Conservation (phyloP, 2,329 filamentous ascomycete species). For the Alternaria ethzedia region DNA sequence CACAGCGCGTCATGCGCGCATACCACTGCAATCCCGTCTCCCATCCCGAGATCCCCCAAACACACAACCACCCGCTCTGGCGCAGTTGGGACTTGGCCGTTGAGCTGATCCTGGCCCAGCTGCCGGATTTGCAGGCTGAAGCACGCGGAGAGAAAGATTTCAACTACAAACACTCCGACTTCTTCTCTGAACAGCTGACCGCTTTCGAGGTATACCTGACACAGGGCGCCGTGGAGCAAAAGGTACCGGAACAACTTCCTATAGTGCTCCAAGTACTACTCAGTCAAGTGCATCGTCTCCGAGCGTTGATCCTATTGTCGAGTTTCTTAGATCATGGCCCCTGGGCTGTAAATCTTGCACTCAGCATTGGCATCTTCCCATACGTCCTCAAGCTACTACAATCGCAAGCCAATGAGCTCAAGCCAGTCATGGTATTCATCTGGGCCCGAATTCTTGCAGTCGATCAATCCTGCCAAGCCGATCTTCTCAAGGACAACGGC, state of each 20-base stretch:
- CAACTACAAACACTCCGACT: conserved; percentile 91
- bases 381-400: conserved; percentile 98
- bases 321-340: conserved; percentile 94
- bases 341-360: conserved; percentile 96
- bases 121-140: conserved; percentile 81
- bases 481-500: conserved; percentile 94
- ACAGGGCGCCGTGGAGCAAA: conserved; percentile 82
- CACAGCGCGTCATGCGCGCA: conserved; percentile 93
- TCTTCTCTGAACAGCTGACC: conserved; percentile 96
- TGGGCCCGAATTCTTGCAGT: conserved; percentile 97
- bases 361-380: conserved; percentile 98
- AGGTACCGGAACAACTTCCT: conserved; percentile 90
- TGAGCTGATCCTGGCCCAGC: conserved; percentile 89
- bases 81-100: conserved; percentile 97
- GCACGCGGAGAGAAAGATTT: conserved; percentile 78
- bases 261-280: conserved; percentile 95
- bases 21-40: conserved; percentile 96
- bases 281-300: conserved; percentile 90
- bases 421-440: conserved; percentile 99
- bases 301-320: conserved; percentile 88
- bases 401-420: conserved; percentile 91
- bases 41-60: conserved; percentile 89
- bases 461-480: conserved; percentile 89
- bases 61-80: conserved; percentile 93
- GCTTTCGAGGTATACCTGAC: conserved; percentile 95